Percentiles rank a stretch among this genome's conserved stretches.
Conservation (phyloP, 2,329 filamentous ascomycete species). For the Paracorniculantispora psalliotae region DNA sequence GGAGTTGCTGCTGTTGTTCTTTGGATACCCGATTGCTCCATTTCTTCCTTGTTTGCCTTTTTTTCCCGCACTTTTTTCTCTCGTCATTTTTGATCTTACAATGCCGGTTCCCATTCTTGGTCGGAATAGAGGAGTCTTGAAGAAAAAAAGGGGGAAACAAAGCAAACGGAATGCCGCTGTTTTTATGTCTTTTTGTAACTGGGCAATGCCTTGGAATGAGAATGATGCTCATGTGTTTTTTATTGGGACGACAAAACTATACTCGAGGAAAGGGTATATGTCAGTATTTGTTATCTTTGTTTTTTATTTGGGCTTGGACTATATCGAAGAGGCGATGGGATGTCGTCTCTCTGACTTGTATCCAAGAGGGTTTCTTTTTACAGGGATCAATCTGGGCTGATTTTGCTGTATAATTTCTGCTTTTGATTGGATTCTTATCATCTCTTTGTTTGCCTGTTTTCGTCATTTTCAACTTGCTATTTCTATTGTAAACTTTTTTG, state of each 20-base stretch:
- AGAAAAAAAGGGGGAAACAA: not conserved
- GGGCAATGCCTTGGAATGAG: not conserved
- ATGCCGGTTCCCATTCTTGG: slow-evolving; percentile 17
- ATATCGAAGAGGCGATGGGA: not conserved
- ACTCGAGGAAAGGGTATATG: not conserved
- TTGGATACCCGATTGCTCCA: slow-evolving; percentile 34
- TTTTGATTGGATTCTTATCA: slow-evolving; percentile 8
- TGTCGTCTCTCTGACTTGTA: not conserved
- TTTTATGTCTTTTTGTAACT: not conserved
- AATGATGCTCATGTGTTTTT: not conserved
- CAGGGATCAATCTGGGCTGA: slow-evolving; percentile 2
- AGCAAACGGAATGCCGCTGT: not conserved
- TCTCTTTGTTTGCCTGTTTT: not conserved
- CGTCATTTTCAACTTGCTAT: not conserved
- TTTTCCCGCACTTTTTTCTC: not conserved
- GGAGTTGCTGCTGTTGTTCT: slow-evolving; percentile 25
- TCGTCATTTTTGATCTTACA: slow-evolving; percentile 41
- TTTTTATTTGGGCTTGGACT: not conserved
- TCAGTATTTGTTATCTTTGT: slow-evolving; percentile 5
- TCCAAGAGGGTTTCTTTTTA: not conserved
- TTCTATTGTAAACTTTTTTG: not conserved
- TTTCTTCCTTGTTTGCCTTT: slow-evolving; percentile 16
- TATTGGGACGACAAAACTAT: not conserved
- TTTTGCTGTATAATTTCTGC: slow-evolving; percentile 15
- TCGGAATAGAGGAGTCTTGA: slow-evolving; percentile 37